Percentiles rank a stretch among this genome's conserved stretches.
phyloP scores from a whole-genome alignment of 2,329 filamentous ascomycete species.

The Aspergillus felis region DNA sequence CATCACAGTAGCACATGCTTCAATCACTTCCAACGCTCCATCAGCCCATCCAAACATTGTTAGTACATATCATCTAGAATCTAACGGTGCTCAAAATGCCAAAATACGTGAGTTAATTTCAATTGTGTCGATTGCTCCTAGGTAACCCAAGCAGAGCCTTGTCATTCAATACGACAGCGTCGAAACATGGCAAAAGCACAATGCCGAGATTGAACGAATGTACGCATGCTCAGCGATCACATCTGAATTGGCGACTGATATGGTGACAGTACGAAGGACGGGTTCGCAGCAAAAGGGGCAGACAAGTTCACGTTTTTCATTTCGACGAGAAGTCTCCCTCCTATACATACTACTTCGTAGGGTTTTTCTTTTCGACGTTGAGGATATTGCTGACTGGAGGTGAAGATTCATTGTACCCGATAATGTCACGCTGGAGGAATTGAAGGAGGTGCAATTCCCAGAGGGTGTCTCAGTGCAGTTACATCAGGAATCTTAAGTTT shows the following conservation, averaged over 20 bases:
- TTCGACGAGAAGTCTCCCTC: conserved; percentile 13
- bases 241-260: not conserved
- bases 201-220: conserved; percentile 11
- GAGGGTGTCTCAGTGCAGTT: conserved; percentile 10
- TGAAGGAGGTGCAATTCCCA: conserved; percentile 9
- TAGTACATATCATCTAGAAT: not conserved
- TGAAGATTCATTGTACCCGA: conserved; percentile 10
- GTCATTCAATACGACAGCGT: conserved; percentile 12
- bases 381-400: not conserved
- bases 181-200: conserved; percentile 13
- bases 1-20: not conserved
- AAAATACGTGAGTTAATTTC: conserved; percentile 10
- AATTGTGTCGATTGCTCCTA: not conserved
- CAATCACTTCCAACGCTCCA: not conserved
- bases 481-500: conserved; percentile 3
- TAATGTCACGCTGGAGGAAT: conserved; percentile 5
- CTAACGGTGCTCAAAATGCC: conserved; percentile 12
- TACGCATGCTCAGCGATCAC: not conserved
- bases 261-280: conserved; percentile 4
- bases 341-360: conserved; percentile 14
- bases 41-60: not conserved
- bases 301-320: conserved; percentile 11
- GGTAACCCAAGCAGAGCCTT: conserved; percentile 3
- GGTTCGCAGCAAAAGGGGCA: conserved; percentile 10
- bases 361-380: not conserved